Conservation (phyloP, 139 green algal genomes). For the Haematococcus sp. region DNA sequence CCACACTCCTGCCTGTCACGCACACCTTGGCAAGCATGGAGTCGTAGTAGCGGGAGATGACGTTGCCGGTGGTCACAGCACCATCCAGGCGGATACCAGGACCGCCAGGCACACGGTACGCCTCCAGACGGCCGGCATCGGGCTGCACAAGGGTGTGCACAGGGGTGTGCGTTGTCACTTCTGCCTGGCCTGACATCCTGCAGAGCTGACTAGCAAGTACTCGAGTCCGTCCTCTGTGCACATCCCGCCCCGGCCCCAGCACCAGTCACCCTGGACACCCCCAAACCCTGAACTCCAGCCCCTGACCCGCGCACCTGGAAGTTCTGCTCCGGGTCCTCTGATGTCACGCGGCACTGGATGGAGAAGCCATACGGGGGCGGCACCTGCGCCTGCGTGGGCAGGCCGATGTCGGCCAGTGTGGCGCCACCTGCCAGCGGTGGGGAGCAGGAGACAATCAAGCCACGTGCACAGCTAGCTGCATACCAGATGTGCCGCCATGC, state of each 20-base stretch:
- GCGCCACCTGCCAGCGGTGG: too few species aligned
- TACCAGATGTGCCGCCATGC: too few species aligned
- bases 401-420: constrained; percentile 73
- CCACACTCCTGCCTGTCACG: not conserved
- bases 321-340: constrained; percentile 87
- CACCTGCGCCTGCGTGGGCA: constrained; percentile 63
- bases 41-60: constrained; percentile 84
- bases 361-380: constrained; percentile 73
- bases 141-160: constrained; percentile 48
- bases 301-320: constrained; percentile 87
- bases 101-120: constrained; percentile 81
- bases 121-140: constrained; percentile 81
- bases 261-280: too few species aligned
- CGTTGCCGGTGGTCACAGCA: constrained; percentile 76
- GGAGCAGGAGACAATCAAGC: too few species aligned
- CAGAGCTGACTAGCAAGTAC: too few species aligned
- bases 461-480: too few species aligned
- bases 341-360: constrained; percentile 95
- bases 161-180: too few species aligned
- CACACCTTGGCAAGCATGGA: constrained; percentile 83
- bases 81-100: constrained; percentile 89
- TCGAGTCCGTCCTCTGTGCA: too few species aligned
- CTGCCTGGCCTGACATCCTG: too few species aligned
- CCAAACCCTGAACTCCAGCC: too few species aligned
- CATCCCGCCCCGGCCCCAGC: too few species aligned